phyloP scores from a whole-genome alignment of 75 land plant genomes.

The Sequoiadendron giganteum region DNA sequence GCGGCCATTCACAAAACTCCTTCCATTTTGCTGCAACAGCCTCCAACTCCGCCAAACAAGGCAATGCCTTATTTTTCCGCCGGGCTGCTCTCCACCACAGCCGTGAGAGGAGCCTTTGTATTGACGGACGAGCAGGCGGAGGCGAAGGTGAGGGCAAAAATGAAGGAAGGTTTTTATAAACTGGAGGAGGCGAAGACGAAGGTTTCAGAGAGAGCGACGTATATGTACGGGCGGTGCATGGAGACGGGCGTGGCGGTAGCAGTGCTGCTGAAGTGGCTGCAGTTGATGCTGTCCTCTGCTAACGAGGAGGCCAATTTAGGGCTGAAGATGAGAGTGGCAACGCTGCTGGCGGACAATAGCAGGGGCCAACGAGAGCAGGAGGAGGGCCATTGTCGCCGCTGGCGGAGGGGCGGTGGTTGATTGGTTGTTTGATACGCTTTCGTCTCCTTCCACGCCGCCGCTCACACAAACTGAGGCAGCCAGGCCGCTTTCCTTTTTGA shows the following conservation, averaged over 20 bases:
- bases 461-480: constrained; percentile 83
- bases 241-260: constrained; percentile 69
- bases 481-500: constrained; percentile 78
- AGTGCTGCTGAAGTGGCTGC: constrained; percentile 56
- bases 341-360: constrained; percentile 72
- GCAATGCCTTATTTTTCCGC: background rate
- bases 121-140: background rate
- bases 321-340: constrained; percentile 74
- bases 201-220: background rate
- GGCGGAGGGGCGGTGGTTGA: constrained; percentile 82
- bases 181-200: background rate
- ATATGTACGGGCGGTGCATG: constrained; percentile 24
- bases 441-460: constrained; percentile 13
- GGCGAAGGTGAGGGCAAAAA: background rate
- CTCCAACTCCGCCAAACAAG: background rate
- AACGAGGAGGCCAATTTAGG: constrained; percentile 71
- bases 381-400: constrained; percentile 73
- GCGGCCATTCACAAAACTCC: background rate
- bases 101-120: background rate
- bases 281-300: constrained; percentile 68
- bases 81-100: background rate
- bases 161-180: background rate
- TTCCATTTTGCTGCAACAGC: background rate
- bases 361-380: constrained; percentile 48
- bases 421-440: constrained; percentile 72